These are phyloP conservation scores for Capsicum chinense DNA, from an alignment of 257 asterid species.

Conservation along the genomic window DNA sequence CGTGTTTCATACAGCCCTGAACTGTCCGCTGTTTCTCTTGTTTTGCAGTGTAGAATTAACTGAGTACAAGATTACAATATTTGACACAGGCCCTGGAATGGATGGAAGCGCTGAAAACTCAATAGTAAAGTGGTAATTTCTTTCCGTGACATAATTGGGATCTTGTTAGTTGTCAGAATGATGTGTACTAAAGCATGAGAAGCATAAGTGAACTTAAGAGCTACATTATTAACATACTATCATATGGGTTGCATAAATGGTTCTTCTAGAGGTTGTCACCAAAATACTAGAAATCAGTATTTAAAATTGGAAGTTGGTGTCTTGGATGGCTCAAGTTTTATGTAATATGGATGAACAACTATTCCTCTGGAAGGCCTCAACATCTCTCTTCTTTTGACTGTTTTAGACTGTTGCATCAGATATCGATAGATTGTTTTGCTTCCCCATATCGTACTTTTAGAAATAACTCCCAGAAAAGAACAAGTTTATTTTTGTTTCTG, in stretches of 20 bases:
- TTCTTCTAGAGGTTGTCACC: slow-evolving; percentile 15
- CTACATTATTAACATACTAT: background rate
- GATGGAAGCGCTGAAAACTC: slow-evolving; percentile 66
- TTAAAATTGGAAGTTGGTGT: background rate
- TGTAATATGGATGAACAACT: background rate
- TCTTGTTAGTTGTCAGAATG: background rate
- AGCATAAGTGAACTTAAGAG: background rate
- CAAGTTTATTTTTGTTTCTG: slow-evolving; percentile 5
- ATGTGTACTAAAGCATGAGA: background rate
- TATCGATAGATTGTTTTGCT: slow-evolving; percentile 4
- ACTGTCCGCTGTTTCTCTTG: slow-evolving; percentile 35
- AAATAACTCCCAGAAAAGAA: background rate
- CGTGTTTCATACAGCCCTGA: background rate
- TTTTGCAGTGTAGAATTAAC: slow-evolving; percentile 52
- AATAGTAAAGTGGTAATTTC: slow-evolving; percentile 65
- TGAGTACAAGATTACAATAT: slow-evolving; percentile 47
- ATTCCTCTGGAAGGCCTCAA: background rate
- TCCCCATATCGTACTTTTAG: background rate
- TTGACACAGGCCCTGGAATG: slow-evolving; percentile 85
- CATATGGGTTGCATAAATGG: slow-evolving; percentile 9
- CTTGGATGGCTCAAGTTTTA: slow-evolving; percentile 17
- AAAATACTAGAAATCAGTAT: background rate
- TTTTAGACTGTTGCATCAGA: background rate
- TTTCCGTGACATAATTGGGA: slow-evolving; percentile 14
- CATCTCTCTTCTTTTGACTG: background rate